phyloP scores from a whole-genome alignment of 768 basidiomycete genomes.

The Leccinum fibrillosum region DNA sequence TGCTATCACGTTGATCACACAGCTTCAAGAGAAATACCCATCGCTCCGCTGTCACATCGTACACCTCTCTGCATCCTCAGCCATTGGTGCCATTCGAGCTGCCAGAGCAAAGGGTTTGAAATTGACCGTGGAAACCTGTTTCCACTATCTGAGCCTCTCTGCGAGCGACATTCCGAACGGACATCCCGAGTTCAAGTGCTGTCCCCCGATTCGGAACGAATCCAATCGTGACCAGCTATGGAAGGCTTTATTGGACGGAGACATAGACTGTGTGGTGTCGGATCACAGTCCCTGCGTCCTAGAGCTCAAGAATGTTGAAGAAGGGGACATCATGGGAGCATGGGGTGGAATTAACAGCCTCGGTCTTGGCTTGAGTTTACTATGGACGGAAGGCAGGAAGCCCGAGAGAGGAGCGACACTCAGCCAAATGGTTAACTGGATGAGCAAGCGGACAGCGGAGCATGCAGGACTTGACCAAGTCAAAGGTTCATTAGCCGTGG shows the following conservation, averaged over 20 bases:
- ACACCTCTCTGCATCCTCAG: conserved; percentile 84
- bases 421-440: conserved; percentile 70
- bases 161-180: conserved; percentile 72
- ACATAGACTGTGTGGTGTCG: conserved; percentile 91
- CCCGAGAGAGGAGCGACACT: conserved; percentile 51
- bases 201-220: conserved; percentile 82
- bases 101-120: conserved; percentile 64
- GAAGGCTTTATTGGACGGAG: conserved; percentile 76
- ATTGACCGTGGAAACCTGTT: conserved; percentile 94
- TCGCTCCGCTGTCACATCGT: conserved; percentile 87
- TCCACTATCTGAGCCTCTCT: conserved; percentile 87
- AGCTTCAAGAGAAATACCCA: conserved; percentile 60
- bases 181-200: conserved; percentile 90
- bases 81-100: conserved; percentile 70
- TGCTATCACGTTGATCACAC: conserved; percentile 76
- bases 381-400: conserved; percentile 82
- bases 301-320: conserved; percentile 73
- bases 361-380: conserved; percentile 81
- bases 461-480: conserved; percentile 67
- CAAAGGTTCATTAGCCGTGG: conserved; percentile 74
- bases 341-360: conserved; percentile 96
- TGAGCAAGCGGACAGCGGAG: conserved; percentile 65
- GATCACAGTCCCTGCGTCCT: conserved; percentile 92
- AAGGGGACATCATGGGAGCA: conserved; percentile 80
- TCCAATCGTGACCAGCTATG: conserved; percentile 75